These are phyloP conservation scores for Cytospora schulzeri DNA, from an alignment of 2,329 filamentous ascomycete genomes.

Conservation along the genomic window DNA sequence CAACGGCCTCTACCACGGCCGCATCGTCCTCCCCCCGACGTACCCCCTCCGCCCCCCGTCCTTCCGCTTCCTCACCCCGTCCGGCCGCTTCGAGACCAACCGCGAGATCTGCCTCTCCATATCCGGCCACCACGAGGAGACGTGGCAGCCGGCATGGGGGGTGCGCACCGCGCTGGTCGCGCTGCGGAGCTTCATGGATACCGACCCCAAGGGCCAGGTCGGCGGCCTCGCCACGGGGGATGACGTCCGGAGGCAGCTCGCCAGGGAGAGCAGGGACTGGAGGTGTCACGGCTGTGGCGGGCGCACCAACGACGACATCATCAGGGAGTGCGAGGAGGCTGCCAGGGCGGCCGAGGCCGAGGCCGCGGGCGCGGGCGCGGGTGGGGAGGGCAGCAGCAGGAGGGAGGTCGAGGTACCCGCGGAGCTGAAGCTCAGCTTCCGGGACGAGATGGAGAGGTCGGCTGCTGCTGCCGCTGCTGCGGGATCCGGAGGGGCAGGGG, in stretches of 20 bases:
- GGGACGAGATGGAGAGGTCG: slow-evolving; percentile 65
- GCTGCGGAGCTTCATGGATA: slow-evolving; percentile 91
- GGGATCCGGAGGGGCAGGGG: neutral
- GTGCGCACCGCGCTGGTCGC: slow-evolving; percentile 83
- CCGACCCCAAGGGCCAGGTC: slow-evolving; percentile 81
- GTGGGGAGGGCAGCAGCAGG: slow-evolving; percentile 32
- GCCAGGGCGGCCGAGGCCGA: slow-evolving; percentile 42
- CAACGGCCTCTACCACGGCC: slow-evolving; percentile 88
- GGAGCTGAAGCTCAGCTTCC: slow-evolving; percentile 68
- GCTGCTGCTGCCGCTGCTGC: slow-evolving; percentile 27
- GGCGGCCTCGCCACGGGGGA: slow-evolving; percentile 82
- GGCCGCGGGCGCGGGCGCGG: slow-evolving; percentile 18
- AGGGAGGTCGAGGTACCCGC: slow-evolving; percentile 53
- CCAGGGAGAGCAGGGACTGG: slow-evolving; percentile 66
- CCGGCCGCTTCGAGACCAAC: slow-evolving; percentile 92
- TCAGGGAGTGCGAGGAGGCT: slow-evolving; percentile 68
- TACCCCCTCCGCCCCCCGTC: slow-evolving; percentile 91
- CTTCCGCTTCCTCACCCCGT: slow-evolving; percentile 94
- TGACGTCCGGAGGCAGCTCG: slow-evolving; percentile 67
- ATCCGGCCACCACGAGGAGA: slow-evolving; percentile 94
- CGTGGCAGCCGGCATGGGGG: slow-evolving; percentile 98
- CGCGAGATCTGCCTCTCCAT: slow-evolving; percentile 96
- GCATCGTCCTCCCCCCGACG: slow-evolving; percentile 84
- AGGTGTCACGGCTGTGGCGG: slow-evolving; percentile 72
- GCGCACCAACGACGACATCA: slow-evolving; percentile 72